Conservation (phyloP, 352 stramenopile species). For the Phytophthora cryptogea region DNA sequence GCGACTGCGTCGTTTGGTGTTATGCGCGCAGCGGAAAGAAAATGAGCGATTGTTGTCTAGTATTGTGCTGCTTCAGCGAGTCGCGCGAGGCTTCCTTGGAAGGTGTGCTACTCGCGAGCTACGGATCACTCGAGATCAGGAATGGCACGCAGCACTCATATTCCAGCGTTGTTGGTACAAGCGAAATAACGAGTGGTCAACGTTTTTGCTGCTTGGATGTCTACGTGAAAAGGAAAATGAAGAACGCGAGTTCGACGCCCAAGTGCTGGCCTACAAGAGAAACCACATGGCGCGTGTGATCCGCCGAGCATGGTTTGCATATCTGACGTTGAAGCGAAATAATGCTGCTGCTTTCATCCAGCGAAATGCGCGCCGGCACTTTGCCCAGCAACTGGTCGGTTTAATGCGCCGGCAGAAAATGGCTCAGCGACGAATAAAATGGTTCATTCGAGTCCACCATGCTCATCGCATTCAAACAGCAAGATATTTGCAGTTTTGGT, state of each 20-base stretch:
- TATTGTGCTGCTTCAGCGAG: slow-evolving; percentile 52
- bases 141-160: slow-evolving; percentile 66
- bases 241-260: slow-evolving; percentile 51
- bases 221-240: slow-evolving; percentile 70
- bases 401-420: slow-evolving; percentile 42
- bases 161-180: slow-evolving; percentile 83
- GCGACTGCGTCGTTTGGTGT: slow-evolving; percentile 58
- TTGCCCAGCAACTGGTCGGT: slow-evolving; percentile 36
- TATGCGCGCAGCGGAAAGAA: slow-evolving; percentile 54
- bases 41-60: slow-evolving; percentile 49
- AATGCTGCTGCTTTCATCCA: slow-evolving; percentile 52
- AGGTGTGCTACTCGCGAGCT: slow-evolving; percentile 33
- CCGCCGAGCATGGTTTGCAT: slow-evolving; percentile 40
- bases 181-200: slow-evolving; percentile 85
- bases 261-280: slow-evolving; percentile 49
- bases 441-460: slow-evolving; percentile 70
- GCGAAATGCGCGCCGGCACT: slow-evolving; percentile 36
- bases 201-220: slow-evolving; percentile 80
- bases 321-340: slow-evolving; percentile 30
- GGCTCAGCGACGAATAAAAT: slow-evolving; percentile 79
- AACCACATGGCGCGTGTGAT: slow-evolving; percentile 53
- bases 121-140: slow-evolving; percentile 35
- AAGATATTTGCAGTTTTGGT: slow-evolving; percentile 71
- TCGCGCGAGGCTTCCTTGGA: slow-evolving; percentile 62
- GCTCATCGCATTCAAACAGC: slow-evolving; percentile 42